These are phyloP conservation scores for Lasiosphaeriaceae sp. DNA, from an alignment of 495 filamentous ascomycete species.

Conservation along the genomic window DNA sequence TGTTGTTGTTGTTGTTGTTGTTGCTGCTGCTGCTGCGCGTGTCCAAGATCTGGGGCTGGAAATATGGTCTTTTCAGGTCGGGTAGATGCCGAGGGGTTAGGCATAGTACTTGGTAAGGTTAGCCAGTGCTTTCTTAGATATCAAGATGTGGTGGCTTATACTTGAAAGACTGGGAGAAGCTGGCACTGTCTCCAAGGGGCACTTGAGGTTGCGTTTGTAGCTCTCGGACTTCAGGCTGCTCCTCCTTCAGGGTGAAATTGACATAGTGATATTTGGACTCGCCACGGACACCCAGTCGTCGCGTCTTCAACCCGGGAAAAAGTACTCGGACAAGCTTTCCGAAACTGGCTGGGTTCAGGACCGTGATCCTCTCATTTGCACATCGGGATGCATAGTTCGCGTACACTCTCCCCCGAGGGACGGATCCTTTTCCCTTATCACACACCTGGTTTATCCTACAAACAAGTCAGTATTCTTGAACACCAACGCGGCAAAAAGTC, in stretches of 20 bases:
- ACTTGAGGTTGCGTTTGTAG: slow-evolving; percentile 29
- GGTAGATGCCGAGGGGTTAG: slow-evolving; percentile 24
- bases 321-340: slow-evolving; percentile 95
- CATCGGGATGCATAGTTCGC: slow-evolving; percentile 88
- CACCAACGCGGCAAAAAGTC: neutral
- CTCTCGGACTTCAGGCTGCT: slow-evolving; percentile 48
- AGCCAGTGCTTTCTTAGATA: neutral
- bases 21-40: slow-evolving; percentile 3
- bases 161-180: slow-evolving; percentile 40
- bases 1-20: no score
- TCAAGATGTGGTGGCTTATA: slow-evolving; percentile 13
- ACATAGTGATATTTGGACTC: slow-evolving; percentile 99
- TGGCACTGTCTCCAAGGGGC: slow-evolving; percentile 33
- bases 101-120: slow-evolving; percentile 22
- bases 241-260: slow-evolving; percentile 70
- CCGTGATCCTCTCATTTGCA: slow-evolving; percentile 85
- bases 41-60: slow-evolving; percentile 54
- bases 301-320: slow-evolving; percentile 89
- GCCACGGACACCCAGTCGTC: slow-evolving; percentile 85
- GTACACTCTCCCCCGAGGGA: slow-evolving; percentile 89
- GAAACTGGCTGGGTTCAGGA: slow-evolving; percentile 93
- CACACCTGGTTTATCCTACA: slow-evolving; percentile 80
- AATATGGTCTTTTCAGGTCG: slow-evolving; percentile 60
- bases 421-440: slow-evolving; percentile 73
- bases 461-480: slow-evolving; percentile 9